Evolutionary conservation across 2,329 filamentous ascomycete genomes (phyloP).

Genomic region (Tolypocladium cylindrosporum): DNA sequence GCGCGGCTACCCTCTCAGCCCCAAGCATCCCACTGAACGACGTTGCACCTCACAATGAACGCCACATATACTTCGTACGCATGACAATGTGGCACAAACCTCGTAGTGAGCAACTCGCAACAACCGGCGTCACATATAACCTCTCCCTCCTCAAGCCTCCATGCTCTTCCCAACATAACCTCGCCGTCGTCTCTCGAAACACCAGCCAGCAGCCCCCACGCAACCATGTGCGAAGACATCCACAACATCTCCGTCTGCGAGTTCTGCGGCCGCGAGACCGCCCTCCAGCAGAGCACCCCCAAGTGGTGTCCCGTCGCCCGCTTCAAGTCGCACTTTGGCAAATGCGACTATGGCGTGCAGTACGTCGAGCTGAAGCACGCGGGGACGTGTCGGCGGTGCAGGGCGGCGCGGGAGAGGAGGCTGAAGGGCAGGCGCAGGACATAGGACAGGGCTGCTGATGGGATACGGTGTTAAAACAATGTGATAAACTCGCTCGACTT

Average conservation of each 20-base stretch:
- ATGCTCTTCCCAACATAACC: too few species aligned
- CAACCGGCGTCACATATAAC: too few species aligned
- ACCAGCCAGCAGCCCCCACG: background rate
- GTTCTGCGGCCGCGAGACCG: background rate
- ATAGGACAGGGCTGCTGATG: too few species aligned
- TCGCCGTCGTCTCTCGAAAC: background rate
- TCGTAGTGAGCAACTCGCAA: too few species aligned
- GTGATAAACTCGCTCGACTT: background rate
- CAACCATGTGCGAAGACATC: background rate
- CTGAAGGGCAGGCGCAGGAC: background rate
- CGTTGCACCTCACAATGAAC: too few species aligned
- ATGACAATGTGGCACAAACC: too few species aligned
- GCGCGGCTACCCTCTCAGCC: too few species aligned
- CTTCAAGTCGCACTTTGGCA: constrained; percentile 1
- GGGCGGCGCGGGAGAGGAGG: background rate
- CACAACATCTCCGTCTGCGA: background rate
- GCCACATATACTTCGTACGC: too few species aligned
- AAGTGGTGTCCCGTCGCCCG: constrained; percentile 1
- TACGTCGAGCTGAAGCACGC: background rate
- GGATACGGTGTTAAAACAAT: background rate
- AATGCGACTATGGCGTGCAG: constrained; percentile 1
- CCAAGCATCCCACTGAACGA: too few species aligned
- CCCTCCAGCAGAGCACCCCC: background rate
- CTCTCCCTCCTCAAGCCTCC: too few species aligned
- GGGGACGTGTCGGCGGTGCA: background rate